A percentile compares a stretch with the other conserved stretches of the same genome.
Conservation (phyloP, 2,329 filamentous ascomycete species). For the Pyricularia sp. region DNA sequence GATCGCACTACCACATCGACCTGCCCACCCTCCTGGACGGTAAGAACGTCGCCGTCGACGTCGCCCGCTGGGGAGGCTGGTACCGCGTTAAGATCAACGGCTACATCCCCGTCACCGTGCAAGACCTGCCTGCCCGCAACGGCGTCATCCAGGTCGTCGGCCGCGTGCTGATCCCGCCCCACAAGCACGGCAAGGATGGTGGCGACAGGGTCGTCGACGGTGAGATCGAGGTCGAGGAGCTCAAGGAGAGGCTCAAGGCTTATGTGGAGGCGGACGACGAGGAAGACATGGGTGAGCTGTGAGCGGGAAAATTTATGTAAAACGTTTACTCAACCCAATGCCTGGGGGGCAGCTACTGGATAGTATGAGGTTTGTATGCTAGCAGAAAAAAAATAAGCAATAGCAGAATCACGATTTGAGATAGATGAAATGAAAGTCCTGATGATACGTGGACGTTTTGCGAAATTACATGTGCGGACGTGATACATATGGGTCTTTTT, state of each 20-base stretch:
- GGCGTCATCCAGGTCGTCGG: conserved; percentile 75
- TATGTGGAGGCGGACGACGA: conserved; percentile 25
- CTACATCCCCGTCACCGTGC: conserved; percentile 52
- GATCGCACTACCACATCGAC: conserved; percentile 37
- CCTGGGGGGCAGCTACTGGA: not conserved
- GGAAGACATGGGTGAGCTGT: conserved; percentile 1
- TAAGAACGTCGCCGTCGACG: conserved; percentile 60
- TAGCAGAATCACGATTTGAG: not conserved
- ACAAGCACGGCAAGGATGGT: conserved; percentile 30
- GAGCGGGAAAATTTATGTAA: not conserved
- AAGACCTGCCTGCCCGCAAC: conserved; percentile 66
- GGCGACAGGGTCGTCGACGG: conserved; percentile 24
- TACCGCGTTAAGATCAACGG: conserved; percentile 69
- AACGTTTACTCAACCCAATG: not conserved
- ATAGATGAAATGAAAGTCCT: not conserved
- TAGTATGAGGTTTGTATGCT: not conserved
- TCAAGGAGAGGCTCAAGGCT: conserved; percentile 44
- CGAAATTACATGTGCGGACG: not conserved
- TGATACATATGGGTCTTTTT: too few species aligned
- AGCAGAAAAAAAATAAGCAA: not conserved
- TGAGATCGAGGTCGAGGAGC: conserved; percentile 49
- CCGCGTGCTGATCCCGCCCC: conserved; percentile 68
- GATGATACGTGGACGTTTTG: not conserved
- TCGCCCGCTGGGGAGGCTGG: conserved; percentile 58
- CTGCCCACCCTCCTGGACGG: conserved; percentile 63